phyloP scores from a whole-genome alignment of 1,139 yeast species.

The Magnusiomyces ingens region DNA sequence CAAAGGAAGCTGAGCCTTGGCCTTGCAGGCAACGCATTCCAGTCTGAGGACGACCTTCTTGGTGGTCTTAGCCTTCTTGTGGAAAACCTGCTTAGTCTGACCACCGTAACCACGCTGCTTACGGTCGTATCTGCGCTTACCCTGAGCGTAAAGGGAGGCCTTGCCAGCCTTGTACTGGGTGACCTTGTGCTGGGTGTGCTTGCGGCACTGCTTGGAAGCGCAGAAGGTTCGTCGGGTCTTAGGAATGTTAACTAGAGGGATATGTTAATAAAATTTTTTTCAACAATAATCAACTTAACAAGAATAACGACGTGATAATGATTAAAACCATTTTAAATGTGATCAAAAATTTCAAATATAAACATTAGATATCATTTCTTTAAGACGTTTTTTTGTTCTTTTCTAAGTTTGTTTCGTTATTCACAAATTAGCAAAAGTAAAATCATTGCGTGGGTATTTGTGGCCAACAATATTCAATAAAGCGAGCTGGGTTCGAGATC shows the following conservation, averaged over 20 bases:
- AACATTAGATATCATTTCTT: no score
- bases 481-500: no score
- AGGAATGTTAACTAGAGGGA: constrained; percentile 92
- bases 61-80: constrained; percentile 99
- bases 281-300: neutral
- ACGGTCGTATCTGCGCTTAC: constrained; percentile 99
- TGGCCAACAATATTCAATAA: no score
- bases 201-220: constrained; percentile 98
- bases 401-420: no score
- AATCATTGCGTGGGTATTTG: no score
- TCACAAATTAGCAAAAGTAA: no score
- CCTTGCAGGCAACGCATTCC: constrained; percentile 98
- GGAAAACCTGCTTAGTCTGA: constrained; percentile 99
- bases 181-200: constrained; percentile 99
- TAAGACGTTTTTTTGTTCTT: no score
- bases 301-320: neutral
- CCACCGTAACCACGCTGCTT: constrained; percentile 99
- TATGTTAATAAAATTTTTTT: neutral
- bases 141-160: constrained; percentile 98
- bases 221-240: constrained; percentile 99
- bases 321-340: no score
- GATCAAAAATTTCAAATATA: no score
- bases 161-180: constrained; percentile 99
- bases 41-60: constrained; percentile 99
- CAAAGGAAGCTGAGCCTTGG: constrained; percentile 95